These are phyloP conservation scores for Pseudogymnoascus sp. DNA, from an alignment of 2,329 filamentous ascomycete genomes.

Conservation along the genomic window DNA sequence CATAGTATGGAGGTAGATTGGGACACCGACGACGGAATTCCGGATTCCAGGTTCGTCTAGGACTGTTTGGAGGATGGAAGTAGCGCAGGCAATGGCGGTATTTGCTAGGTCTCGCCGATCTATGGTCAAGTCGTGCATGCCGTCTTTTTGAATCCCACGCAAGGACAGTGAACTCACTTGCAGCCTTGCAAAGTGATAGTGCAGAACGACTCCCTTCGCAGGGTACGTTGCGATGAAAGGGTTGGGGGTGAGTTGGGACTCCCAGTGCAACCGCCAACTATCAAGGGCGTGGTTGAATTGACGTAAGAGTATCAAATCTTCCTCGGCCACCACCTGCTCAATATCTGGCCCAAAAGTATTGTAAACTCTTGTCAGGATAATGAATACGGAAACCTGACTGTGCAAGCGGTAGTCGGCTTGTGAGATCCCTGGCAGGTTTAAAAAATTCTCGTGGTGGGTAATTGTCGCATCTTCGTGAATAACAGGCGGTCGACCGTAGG, in stretches of 20 bases:
- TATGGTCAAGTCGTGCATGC: slow-evolving; percentile 13
- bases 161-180: slow-evolving; percentile 30
- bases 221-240: slow-evolving; percentile 19
- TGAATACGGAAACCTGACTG: slow-evolving; percentile 52
- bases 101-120: slow-evolving; percentile 18
- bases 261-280: slow-evolving; percentile 33
- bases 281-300: slow-evolving; percentile 32
- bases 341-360: slow-evolving; percentile 50
- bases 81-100: slow-evolving; percentile 20
- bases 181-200: slow-evolving; percentile 31
- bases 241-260: slow-evolving; percentile 21
- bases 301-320: slow-evolving; percentile 26
- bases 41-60: slow-evolving; percentile 30
- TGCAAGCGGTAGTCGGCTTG: slow-evolving; percentile 48
- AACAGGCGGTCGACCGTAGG: slow-evolving; percentile 54
- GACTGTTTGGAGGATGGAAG: slow-evolving; percentile 27
- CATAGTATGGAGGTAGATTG: slow-evolving; percentile 33
- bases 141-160: slow-evolving; percentile 16
- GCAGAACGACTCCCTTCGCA: slow-evolving; percentile 23
- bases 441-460: slow-evolving; percentile 47
- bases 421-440: slow-evolving; percentile 41
- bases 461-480: slow-evolving; percentile 51
- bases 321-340: slow-evolving; percentile 39
- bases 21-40: slow-evolving; percentile 28
- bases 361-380: slow-evolving; percentile 51